phyloP scores from a whole-genome alignment of 441 rosid genomes.

The Adansonia madagascariensis region DNA sequence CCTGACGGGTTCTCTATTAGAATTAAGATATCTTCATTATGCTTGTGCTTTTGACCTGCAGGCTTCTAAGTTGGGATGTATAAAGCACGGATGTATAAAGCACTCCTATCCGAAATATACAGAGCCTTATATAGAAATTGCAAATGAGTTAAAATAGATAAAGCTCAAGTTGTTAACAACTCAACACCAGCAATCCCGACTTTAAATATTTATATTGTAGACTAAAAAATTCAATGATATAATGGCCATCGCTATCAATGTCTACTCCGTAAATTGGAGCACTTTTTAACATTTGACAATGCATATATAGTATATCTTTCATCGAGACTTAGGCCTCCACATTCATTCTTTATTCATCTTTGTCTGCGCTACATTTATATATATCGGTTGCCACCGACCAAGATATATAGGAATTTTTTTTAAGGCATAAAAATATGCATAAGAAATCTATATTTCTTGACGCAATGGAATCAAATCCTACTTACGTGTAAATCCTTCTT shows the following conservation, averaged over 20 bases:
- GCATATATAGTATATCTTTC: not conserved
- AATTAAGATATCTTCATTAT: too few relatives aligned
- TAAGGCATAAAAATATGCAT: not conserved
- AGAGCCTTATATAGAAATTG: not conserved
- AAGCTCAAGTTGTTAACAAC: not conserved
- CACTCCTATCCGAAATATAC: too few relatives aligned
- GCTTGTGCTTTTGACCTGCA: too few relatives aligned
- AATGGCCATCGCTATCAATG: constrained; percentile 13
- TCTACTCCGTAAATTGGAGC: not conserved
- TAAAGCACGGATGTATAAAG: too few relatives aligned
- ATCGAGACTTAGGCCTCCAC: constrained; percentile 16
- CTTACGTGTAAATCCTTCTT: not conserved
- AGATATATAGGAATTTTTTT: not conserved
- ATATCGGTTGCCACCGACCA: constrained; percentile 8
- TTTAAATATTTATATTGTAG: not conserved
- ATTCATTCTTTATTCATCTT: not conserved
- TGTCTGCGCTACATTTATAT: constrained; percentile 16
- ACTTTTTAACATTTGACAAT: not conserved
- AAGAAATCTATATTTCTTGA: not conserved
- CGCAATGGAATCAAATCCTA: constrained; percentile 29
- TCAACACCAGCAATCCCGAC: not conserved
- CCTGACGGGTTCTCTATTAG: not conserved
- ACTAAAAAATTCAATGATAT: not conserved
- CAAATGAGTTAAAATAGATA: not conserved
- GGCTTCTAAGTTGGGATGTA: too few relatives aligned